Base-by-base conservation (phyloP, 371 early-diverging fungal species). In the Zychaea mexicana region DNA sequence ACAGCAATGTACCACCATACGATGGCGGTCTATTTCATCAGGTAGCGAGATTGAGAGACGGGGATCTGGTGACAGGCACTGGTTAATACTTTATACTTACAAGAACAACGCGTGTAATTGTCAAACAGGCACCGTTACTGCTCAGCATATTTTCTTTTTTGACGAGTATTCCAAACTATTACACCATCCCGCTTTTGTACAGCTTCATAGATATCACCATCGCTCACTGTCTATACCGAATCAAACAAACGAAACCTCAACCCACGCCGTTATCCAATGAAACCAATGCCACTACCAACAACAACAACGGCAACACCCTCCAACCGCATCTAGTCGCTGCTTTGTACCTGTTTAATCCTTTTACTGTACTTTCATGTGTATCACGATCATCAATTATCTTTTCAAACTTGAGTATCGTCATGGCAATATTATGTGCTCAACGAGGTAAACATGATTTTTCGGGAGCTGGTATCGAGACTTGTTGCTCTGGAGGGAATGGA, bases 11-110 rank as follows among this genome's bases (percentile, higher is more conserved):
- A 0, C 85, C 93, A 28, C 95, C 96, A 10, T 97, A 94, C 73
- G 94, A 94, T 70, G 95, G 95, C 17, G 94, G 91, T 33, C 78
- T 91, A 15, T 93, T 88, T 67, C 94, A 95, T 73, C 96, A 95
- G 78, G 94, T 3, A 36, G 9, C 22, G 13, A 24, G 13, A 47
- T 42, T 12, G 42, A 42, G 15, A 27, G 26, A 10, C 39, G 22
- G 42, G 28, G 30, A 46, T 28, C 12, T 42, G 17, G 22, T 36
- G 55, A 53, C 6, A 52, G 26, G 9, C n/a, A n/a, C n/a, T n/a
- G n/a, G n/a, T n/a, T n/a, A n/a, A n/a, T n/a, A n/a, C n/a, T n/a
- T n/a, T n/a, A n/a, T n/a, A n/a, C n/a, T n/a, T n/a, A n/a, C n/a
- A n/a, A n/a, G n/a, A n/a, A n/a, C n/a, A n/a, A n/a, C n/a, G n/a